Base-by-base conservation (phyloP, 2,329 filamentous ascomycete species). In the Eurotiales sp. region DNA sequence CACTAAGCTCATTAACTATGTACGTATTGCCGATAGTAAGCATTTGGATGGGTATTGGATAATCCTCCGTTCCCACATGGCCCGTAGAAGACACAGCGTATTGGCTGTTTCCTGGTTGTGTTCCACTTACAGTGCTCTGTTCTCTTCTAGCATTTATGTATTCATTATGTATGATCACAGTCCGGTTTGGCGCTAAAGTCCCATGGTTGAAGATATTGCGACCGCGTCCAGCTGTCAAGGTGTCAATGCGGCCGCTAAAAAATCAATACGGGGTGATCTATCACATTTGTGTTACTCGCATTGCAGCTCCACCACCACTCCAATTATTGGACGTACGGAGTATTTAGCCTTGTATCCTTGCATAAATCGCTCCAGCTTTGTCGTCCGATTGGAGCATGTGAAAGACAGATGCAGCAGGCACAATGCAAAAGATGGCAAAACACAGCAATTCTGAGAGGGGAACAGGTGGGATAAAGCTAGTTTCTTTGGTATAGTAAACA, bases 41-140 rank as follows among this genome's bases (percentile, higher is more conserved):
- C 12, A 32, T 12, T 32, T 32, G 29, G 29, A 32, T 32, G 10
- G 5, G 19, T 17, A 36, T 4, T 36, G 32, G 14, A 46, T 47
- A 40, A 47, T 47, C 23, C 23, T 40, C 45, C 34, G 23, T 47
- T 37, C 23, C 29, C 44, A 37, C 44, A 46, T 46, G 44, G 44
- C 44, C 40, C 45, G 30, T n/a, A 30, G 44, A 30, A 47, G 30
- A 22, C 39, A 47, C 34, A 40, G 34, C 23, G 34, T 39, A 47
- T 47, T 47, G 45, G 45, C 34, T 47, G 36, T 25, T 37, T 27
- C 21, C 15, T 39, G 22, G 22, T 23, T 39, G 19, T 25, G 22
- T 21, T 23, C 45, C 32, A 39, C 45, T 39, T 25, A n/a, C 30
- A 34, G 8, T 17, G 32, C 32, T 36, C n/a, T 36, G 6, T 17